phyloP scores from a whole-genome alignment of 2,329 filamentous ascomycete genomes.

The Mariannaea sp. region DNA sequence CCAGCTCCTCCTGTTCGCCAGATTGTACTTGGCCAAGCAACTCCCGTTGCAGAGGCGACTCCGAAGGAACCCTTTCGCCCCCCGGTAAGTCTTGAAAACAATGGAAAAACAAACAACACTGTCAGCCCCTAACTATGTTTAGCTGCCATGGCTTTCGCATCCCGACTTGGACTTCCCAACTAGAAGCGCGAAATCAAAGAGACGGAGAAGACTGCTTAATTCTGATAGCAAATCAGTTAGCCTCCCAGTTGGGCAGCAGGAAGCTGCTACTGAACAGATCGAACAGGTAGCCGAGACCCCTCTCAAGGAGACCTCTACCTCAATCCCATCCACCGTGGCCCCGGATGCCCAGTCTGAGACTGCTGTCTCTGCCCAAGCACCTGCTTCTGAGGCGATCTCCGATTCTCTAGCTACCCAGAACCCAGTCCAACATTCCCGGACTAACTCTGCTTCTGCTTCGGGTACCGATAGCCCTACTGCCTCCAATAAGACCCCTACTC shows the following conservation, averaged over 20 bases:
- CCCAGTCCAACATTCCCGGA: conserved; percentile 29
- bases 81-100: conserved; percentile 49
- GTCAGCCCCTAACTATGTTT: conserved; percentile 6
- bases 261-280: conserved; percentile 37
- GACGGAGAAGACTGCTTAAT: conserved; percentile 49
- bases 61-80: conserved; percentile 48
- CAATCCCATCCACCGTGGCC: conserved; percentile 24
- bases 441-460: conserved; percentile 33
- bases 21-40: conserved; percentile 33
- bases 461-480: conserved; percentile 26
- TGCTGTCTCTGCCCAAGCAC: conserved; percentile 27
- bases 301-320: conserved; percentile 22
- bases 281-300: conserved; percentile 24
- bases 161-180: conserved; percentile 58
- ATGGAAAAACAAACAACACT: not conserved
- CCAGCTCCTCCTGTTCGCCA: conserved; percentile 34
- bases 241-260: conserved; percentile 48
- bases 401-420: conserved; percentile 45
- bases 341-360: conserved; percentile 26
- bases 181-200: conserved; percentile 44
- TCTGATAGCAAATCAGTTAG: conserved; percentile 48
- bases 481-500: conserved; percentile 39
- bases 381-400: conserved; percentile 42
- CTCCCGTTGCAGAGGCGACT: conserved; percentile 33
- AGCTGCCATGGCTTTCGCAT: conserved; percentile 64